Evolutionary conservation across 2,329 filamentous ascomycete genomes (phyloP).

Genomic region (Colletotrichum sp.): DNA sequence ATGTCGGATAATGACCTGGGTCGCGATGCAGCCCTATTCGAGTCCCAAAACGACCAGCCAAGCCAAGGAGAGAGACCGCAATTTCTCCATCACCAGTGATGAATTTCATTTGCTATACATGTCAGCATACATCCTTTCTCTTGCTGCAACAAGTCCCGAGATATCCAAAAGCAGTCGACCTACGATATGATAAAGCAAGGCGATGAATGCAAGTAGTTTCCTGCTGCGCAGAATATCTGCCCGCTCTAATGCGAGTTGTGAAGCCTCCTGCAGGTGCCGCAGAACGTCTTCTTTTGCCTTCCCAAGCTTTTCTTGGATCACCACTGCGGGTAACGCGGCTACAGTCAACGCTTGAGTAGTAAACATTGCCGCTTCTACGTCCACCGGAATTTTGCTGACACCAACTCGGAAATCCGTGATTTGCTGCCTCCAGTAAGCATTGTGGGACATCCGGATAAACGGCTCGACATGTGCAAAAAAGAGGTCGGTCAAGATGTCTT

Average conservation of each 20-base stretch:
- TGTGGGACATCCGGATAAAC: constrained; percentile 4
- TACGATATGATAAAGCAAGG: constrained; percentile 15
- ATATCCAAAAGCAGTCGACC: neutral
- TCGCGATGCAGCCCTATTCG: constrained; percentile 13
- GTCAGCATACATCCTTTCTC: neutral
- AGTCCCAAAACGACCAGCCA: constrained; percentile 14
- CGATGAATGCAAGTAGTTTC: constrained; percentile 1
- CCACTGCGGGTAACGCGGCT: neutral
- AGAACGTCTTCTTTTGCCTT: neutral
- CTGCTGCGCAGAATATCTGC: constrained; percentile 14
- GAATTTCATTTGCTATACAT: constrained; percentile 11
- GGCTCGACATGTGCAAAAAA: constrained; percentile 16
- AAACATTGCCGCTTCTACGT: constrained; percentile 12
- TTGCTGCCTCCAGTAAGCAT: constrained; percentile 12
- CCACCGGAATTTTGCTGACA: constrained; percentile 5
- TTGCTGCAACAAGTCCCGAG: neutral
- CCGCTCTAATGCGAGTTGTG: constrained; percentile 6
- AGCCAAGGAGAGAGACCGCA: constrained; percentile 1
- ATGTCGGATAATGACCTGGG: constrained; percentile 12
- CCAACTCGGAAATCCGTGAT: constrained; percentile 19
- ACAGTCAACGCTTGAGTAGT: constrained; percentile 18
- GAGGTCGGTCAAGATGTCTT: constrained; percentile 12
- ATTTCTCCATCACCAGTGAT: constrained; percentile 9
- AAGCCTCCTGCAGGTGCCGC: constrained; percentile 7
- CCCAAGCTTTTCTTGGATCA: neutral